Evolutionary conservation across 192 early-diverging fungal genomes (phyloP), one percentile per base, ranked within the genome.

Genomic region (Oehlia diaphana): DNA sequence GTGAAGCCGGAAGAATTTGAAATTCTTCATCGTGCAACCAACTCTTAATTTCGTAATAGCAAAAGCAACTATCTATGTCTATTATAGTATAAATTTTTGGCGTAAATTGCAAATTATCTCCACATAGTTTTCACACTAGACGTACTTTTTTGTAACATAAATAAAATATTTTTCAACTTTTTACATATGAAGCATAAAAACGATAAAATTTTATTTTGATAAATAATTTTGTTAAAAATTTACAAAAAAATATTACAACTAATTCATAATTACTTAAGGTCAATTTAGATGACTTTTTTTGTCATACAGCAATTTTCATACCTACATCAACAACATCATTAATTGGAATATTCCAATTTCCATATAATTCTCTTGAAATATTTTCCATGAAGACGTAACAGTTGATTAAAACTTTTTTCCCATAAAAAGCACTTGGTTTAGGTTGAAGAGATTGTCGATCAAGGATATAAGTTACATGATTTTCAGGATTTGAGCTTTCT

Each of bases 311-410:
- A 31, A 77, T 66, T 39, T 66, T 65, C 63, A 77, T 77, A 14
- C 75, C 75, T 4, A 77, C 75, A 49, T 66, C 64, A 66, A 77
- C 39, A 47, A 39, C 44, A 66, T 77, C 39, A 1, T 66, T 63
- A 33, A 39, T 9, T 39, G 75, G 75, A 28, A 77, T 77, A 49
- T 77, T 4, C 75, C 63, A 77, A 49, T 65, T 77, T 44, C 39
- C 63, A 49, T 77, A 66, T 23, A 19, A 8, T 39, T 65, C 14
- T 66, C 75, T 66, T 7, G 75, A 77, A 66, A 65, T 77, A 47
- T 66, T 66, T 26, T 65, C 31, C n/a, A 77, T 19, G 49, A 66
- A 47, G 9, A 37, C 14, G n/a, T 65, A 77, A n/a, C 31, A 19
- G 5, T 66, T 13, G 1, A 77, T 37, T 2, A 49, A 31, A 9